Base-by-base conservation (phyloP, 2,329 filamentous ascomycete genomes). In the Trichoderma atroviride region DNA sequence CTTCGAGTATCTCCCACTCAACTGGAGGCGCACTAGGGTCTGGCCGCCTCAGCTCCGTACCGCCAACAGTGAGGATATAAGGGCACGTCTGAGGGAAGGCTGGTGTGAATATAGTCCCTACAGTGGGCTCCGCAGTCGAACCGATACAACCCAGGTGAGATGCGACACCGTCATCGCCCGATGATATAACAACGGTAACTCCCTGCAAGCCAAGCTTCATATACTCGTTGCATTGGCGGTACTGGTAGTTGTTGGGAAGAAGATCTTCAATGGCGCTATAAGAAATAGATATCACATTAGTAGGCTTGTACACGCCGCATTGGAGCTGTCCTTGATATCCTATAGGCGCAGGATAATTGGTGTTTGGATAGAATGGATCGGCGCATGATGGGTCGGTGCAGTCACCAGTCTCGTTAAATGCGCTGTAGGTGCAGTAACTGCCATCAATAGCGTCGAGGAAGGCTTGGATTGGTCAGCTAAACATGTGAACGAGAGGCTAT, bases 161-260 rank as follows among this genome's bases (percentile, higher is more conserved):
- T 11, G 79, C 80, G 19, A 84, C 81, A 59, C 84, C 85, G 55
- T 78, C 81, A 74, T 86, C 84, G n/a, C 84, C 85, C 3, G 81
- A 83, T 0, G 83, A 82, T 71, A 82, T 83, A 24, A 86, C 60
- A 19, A 87, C 77, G 1, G 83, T 82, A 13, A 86, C 80, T 40
- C 85, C 85, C 74, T 82, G 81, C 1, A 87, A 79, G 19, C 82
- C 85, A 1, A 87, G 81, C 77, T 87, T 87, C 81, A 86, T 81
- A 75, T 84, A 87, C 78, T 87, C 85, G 69, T 79, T 76, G 74
- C 85, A 87, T 74, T 88, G 85, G 5, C 85, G 79, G 43, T 79
- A 73, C 72, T 84, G 81, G 73, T 88, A 88, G 69, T 77, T 50
- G 2, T 50, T 50, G 11, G 47, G 47, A 24, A 50, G 47, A 9